Conservation (phyloP, 805 yeast species). For the Candida endomychidarum region DNA sequence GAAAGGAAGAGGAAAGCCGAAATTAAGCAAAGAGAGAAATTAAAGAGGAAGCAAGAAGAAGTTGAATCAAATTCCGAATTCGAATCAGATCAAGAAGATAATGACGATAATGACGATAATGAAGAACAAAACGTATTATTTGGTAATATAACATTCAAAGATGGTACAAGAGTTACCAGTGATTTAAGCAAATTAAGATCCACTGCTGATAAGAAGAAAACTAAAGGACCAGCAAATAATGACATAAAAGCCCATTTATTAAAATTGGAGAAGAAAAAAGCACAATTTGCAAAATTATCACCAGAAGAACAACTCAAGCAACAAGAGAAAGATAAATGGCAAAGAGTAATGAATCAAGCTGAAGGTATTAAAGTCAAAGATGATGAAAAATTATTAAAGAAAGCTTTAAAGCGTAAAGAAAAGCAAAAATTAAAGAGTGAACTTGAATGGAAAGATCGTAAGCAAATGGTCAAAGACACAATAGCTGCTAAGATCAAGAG, state of each 20-base stretch:
- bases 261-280: constrained; percentile 71
- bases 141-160: constrained; percentile 79
- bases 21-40: constrained; percentile 43
- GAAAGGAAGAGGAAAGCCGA: constrained; percentile 56
- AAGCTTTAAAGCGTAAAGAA: constrained; percentile 81
- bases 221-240: constrained; percentile 81
- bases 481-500: constrained; percentile 76
- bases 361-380: constrained; percentile 89
- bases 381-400: constrained; percentile 83
- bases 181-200: constrained; percentile 59
- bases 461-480: constrained; percentile 72
- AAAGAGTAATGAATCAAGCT: constrained; percentile 74
- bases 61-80: constrained; percentile 39
- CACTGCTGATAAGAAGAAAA: constrained; percentile 49
- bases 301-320: constrained; percentile 58
- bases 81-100: constrained; percentile 26
- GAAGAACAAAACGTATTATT: constrained; percentile 54
- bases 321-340: constrained; percentile 82
- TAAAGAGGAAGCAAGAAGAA: constrained; percentile 45
- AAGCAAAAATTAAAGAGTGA: constrained; percentile 83
- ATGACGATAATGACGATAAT: constrained; percentile 30
- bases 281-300: constrained; percentile 57
- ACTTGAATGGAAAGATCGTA: constrained; percentile 89
- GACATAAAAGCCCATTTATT: constrained; percentile 82
- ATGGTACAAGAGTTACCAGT: constrained; percentile 76